These are phyloP conservation scores for cucumber (Cucumis sativus) DNA, from an alignment of 306 rosid genomes.

Conservation along the genomic window DNA sequence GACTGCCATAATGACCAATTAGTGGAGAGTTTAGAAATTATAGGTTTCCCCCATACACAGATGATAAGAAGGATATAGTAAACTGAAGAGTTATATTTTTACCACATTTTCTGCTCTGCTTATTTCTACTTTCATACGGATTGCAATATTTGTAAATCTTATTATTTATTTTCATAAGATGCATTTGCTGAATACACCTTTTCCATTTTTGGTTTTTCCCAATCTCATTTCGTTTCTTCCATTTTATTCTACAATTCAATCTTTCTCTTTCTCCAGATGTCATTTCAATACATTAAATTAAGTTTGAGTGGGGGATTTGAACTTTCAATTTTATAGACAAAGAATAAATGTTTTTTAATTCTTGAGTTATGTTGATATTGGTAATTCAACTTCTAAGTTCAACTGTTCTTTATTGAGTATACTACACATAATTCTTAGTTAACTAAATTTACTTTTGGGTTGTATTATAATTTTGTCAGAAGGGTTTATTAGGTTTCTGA, in stretches of 20 bases:
- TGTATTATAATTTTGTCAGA: no score
- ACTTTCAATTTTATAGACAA: no score
- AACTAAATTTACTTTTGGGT: no score
- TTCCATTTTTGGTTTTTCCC: neutral
- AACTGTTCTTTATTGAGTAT: neutral
- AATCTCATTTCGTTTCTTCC: neutral
- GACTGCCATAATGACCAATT: neutral
- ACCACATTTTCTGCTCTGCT: neutral
- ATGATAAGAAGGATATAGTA: constrained; percentile 1
- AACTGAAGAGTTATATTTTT: neutral
- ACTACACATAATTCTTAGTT: no score
- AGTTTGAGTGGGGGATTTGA: neutral
- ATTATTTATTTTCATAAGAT: neutral
- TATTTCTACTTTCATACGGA: neutral
- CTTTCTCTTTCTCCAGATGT: neutral
- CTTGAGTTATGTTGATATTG: neutral
- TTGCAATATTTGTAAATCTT: neutral
- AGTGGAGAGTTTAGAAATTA: constrained; percentile 8
- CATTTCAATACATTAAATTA: neutral
- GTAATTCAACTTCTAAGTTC: neutral
- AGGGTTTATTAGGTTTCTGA: no score
- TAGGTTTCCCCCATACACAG: constrained; percentile 2
- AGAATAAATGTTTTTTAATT: no score
- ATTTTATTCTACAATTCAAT: neutral
- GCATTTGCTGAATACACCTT: neutral